Conservation (phyloP, 164 flowering plant genomes). For the Macadamia integrifolia region DNA sequence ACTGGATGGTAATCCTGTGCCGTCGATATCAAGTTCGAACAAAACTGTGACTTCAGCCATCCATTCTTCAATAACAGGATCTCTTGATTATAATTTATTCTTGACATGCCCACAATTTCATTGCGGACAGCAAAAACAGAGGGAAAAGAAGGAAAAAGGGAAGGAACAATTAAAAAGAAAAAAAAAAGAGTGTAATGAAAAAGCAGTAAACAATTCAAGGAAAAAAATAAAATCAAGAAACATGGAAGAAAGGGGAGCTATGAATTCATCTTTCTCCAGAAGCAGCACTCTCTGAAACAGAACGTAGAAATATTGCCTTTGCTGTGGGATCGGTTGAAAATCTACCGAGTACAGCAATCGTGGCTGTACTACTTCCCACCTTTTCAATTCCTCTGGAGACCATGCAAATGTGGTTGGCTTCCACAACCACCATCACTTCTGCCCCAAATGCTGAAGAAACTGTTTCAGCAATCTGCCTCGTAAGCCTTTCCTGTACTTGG, state of each 20-base stretch:
- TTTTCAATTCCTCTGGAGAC: constrained; percentile 92
- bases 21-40: constrained; percentile 1
- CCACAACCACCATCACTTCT: constrained; percentile 86
- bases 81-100: constrained; percentile 8
- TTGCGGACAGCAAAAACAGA: neutral
- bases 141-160: neutral
- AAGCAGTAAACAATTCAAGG: neutral
- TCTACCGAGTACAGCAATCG: constrained; percentile 72
- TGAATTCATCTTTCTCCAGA: constrained; percentile 10
- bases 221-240: too few relatives aligned
- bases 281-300: constrained; percentile 34
- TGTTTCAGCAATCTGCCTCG: constrained; percentile 87
- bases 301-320: constrained; percentile 57
- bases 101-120: neutral
- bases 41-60: neutral
- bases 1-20: neutral
- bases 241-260: neutral
- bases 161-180: too few relatives aligned
- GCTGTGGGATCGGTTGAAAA: constrained; percentile 57
- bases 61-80: neutral
- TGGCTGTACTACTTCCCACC: constrained; percentile 84
- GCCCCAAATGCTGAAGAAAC: constrained; percentile 52
- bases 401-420: constrained; percentile 92
- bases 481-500: constrained; percentile 94
- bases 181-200: neutral